These are phyloP conservation scores for Lasiosphaeria ovina DNA, from an alignment of 495 filamentous ascomycete species.

Conservation along the genomic window DNA sequence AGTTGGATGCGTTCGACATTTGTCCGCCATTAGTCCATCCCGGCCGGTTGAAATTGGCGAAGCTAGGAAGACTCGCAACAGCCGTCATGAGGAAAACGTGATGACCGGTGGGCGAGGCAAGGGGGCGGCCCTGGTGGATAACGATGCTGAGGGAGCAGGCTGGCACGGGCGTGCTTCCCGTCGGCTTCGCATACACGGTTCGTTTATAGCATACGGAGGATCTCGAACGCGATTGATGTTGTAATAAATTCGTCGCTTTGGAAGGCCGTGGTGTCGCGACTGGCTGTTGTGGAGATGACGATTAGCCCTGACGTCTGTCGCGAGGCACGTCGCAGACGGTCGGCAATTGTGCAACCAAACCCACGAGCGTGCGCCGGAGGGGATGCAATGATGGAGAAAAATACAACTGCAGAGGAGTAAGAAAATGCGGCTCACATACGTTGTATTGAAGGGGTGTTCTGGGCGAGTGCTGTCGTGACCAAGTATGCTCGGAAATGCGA, in stretches of 20 bases:
- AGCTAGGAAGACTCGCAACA: conserved; percentile 88
- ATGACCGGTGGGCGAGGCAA: conserved; percentile 15
- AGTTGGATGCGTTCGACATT: conserved; percentile 74
- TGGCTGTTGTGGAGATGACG: conserved; percentile 19
- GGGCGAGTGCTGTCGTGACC: conserved; percentile 8
- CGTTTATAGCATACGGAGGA: conserved; percentile 3
- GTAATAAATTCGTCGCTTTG: conserved; percentile 7
- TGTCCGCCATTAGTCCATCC: conserved; percentile 75
- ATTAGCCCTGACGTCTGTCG: conserved; percentile 21
- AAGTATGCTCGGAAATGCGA: conserved; percentile 17
- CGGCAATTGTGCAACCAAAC: background rate
- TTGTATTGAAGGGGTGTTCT: conserved; percentile 7
- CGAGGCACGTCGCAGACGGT: conserved; percentile 13
- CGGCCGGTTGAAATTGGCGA: conserved; percentile 64
- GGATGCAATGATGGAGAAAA: background rate
- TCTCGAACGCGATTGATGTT: conserved; percentile 15
- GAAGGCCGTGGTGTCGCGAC: conserved; percentile 17
- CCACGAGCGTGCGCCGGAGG: background rate
- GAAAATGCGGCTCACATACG: conserved; percentile 10
- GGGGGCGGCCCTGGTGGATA: conserved; percentile 38
- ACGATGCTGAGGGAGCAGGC: conserved; percentile 26
- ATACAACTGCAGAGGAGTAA: background rate
- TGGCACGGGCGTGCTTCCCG: conserved; percentile 16
- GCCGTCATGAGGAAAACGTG: conserved; percentile 75
- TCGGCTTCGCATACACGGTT: conserved; percentile 15